A percentile compares a stretch with the other conserved stretches of the same genome.
phyloP scores from a whole-genome alignment of 192 early-diverging fungal species.

The Coemansia sp. region DNA sequence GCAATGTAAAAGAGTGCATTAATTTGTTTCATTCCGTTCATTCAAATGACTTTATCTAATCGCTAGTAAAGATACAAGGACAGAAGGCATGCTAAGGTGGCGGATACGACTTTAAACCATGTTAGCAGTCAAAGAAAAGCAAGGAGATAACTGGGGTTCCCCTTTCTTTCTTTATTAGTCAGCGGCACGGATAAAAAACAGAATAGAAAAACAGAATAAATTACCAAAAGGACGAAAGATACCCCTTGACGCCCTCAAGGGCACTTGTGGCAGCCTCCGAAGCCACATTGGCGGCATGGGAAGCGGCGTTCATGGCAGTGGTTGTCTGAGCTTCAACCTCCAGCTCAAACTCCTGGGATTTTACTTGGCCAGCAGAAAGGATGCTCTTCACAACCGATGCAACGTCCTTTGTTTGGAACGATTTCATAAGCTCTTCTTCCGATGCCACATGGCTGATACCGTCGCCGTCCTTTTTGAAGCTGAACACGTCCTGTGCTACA shows the following conservation, averaged over 20 bases:
- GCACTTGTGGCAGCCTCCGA: slow-evolving; percentile 41
- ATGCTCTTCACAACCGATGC: slow-evolving; percentile 47
- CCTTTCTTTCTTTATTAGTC: neutral
- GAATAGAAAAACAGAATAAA: neutral
- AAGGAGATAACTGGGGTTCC: neutral
- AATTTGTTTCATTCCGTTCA: no score
- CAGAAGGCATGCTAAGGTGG: no score
- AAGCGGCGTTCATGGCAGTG: slow-evolving; percentile 37
- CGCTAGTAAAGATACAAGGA: no score
- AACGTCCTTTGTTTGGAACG: slow-evolving; percentile 47
- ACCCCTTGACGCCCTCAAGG: slow-evolving; percentile 36
- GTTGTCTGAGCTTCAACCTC: slow-evolving; percentile 50
- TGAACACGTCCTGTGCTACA: slow-evolving; percentile 44
- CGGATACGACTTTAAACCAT: neutral
- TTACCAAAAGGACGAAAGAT: slow-evolving; percentile 51
- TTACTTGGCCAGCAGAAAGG: slow-evolving; percentile 34
- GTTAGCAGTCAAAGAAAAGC: neutral
- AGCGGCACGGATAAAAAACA: slow-evolving; percentile 1
- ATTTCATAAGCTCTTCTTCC: slow-evolving; percentile 31
- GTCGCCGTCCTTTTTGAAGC: slow-evolving; percentile 25
- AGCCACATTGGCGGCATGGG: slow-evolving; percentile 44
- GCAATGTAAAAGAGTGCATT: neutral
- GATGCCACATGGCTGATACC: slow-evolving; percentile 34
- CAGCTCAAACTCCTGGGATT: slow-evolving; percentile 39
- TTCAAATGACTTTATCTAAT: no score